Evolutionary conservation across 192 early-diverging fungal genomes (phyloP).

Genomic region (Umbelopsis ramanniana): DNA sequence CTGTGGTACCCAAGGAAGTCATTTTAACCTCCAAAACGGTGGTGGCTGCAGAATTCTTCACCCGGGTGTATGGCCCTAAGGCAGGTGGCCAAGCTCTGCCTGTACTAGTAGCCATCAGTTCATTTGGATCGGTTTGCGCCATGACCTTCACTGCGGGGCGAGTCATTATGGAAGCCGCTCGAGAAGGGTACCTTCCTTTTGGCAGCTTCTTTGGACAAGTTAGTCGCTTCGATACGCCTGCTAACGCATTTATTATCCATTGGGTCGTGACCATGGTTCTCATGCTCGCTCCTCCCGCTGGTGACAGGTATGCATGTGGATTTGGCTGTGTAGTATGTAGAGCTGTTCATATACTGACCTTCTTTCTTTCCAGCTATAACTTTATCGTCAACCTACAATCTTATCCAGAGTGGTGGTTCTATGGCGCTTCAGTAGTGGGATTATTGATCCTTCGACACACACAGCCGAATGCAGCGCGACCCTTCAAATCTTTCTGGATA

Average conservation of each 20-base stretch:
- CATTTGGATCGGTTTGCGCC: conserved; percentile 53
- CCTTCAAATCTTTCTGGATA: conserved; percentile 52
- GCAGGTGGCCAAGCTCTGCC: conserved; percentile 58
- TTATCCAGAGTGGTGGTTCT: conserved; percentile 68
- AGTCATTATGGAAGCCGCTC: conserved; percentile 55
- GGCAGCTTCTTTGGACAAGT: conserved; percentile 47
- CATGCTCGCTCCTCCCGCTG: conserved; percentile 58
- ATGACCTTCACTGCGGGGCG: conserved; percentile 58
- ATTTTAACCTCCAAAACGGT: conserved; percentile 52
- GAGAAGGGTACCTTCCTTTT: conserved; percentile 57
- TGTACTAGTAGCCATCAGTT: conserved; percentile 54
- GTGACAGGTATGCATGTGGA: conserved; percentile 21
- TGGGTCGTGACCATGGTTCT: conserved; percentile 54
- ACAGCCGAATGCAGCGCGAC: conserved; percentile 47
- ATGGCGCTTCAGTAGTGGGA: conserved; percentile 57
- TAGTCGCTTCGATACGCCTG: conserved; percentile 50
- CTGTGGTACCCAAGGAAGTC: conserved; percentile 61
- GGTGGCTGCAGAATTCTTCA: conserved; percentile 62
- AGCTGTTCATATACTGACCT: neutral
- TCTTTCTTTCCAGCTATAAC: conserved; percentile 49
- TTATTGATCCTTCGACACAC: conserved; percentile 51
- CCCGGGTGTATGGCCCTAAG: conserved; percentile 54
- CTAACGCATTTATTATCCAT: conserved; percentile 44
- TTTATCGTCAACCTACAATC: conserved; percentile 62
- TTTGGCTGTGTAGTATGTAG: neutral